A percentile compares a stretch with the other conserved stretches of the same genome.
Conservation (phyloP, 228 moss, liverwort and hornwort genomes). For the Sphagnum fallax region DNA sequence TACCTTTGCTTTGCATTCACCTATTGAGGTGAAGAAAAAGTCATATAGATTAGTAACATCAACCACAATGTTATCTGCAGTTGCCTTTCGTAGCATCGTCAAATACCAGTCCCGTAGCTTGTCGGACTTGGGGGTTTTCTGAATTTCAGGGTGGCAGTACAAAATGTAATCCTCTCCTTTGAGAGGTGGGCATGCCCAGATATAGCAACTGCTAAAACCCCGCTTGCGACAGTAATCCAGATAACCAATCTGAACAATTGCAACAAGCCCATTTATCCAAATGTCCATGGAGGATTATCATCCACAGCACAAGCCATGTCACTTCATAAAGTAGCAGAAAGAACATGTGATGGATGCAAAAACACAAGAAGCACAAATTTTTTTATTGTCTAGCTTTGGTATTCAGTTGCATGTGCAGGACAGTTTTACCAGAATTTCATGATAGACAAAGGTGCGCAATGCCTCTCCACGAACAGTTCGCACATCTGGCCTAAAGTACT, state of each 20-base stretch:
- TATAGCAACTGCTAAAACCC: conserved; percentile 98
- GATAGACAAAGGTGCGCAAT: conserved; percentile 93
- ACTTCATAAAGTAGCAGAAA: background rate
- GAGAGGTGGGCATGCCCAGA: conserved; percentile 98
- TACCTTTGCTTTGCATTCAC: conserved; percentile 89
- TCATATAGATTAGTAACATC: conserved; percentile 98
- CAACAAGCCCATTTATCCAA: no score
- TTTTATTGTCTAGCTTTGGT: no score
- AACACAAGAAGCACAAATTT: background rate
- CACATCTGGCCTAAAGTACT: conserved; percentile 98
- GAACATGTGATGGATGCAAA: background rate
- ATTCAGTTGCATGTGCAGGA: background rate
- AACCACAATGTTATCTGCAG: conserved; percentile 84
- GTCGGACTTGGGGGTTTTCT: conserved; percentile 98
- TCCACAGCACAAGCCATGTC: background rate
- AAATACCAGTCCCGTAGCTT: conserved; percentile 99
- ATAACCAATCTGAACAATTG: conserved; percentile 73
- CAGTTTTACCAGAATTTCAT: conserved; percentile 87
- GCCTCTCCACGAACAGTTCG: conserved; percentile 87
- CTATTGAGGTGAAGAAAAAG: conserved; percentile 80
- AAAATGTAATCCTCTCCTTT: conserved; percentile 99
- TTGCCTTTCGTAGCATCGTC: conserved; percentile 98
- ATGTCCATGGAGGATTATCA: background rate
- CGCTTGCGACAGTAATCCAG: conserved; percentile 87
- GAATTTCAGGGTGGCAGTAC: conserved; percentile 98